phyloP scores from a whole-genome alignment of 495 filamentous ascomycete genomes.

The Annulohypoxylon stygium region DNA sequence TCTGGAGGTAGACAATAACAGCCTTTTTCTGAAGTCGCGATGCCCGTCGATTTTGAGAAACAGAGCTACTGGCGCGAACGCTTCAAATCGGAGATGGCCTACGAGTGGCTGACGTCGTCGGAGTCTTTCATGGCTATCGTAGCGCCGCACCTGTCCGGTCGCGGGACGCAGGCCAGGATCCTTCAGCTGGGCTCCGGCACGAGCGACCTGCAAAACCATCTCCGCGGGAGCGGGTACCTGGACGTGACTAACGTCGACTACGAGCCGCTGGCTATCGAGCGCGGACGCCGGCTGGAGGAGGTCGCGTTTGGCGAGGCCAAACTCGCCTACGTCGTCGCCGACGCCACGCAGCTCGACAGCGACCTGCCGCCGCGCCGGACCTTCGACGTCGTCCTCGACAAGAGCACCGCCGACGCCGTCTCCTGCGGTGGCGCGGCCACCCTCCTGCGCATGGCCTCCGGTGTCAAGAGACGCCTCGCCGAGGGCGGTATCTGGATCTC shows the following conservation, averaged over 20 bases:
- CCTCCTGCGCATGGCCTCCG: slow-evolving; percentile 48
- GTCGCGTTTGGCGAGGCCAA: slow-evolving; percentile 52
- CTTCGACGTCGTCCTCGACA: slow-evolving; percentile 57
- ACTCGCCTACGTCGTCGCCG: slow-evolving; percentile 54
- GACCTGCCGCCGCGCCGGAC: slow-evolving; percentile 1
- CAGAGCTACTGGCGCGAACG: slow-evolving; percentile 58
- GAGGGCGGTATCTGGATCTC: slow-evolving; percentile 56
- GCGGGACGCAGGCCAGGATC: slow-evolving; percentile 34
- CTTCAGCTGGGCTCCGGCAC: slow-evolving; percentile 59
- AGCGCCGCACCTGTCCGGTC: slow-evolving; percentile 45
- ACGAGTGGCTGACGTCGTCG: slow-evolving; percentile 59
- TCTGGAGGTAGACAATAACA: background rate
- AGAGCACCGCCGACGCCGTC: slow-evolving; percentile 59
- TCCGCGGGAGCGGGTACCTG: slow-evolving; percentile 48
- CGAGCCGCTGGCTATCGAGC: slow-evolving; percentile 56
- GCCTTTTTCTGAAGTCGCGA: background rate
- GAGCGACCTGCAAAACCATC: slow-evolving; percentile 57
- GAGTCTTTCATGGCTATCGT: slow-evolving; percentile 51
- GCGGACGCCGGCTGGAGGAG: slow-evolving; percentile 51
- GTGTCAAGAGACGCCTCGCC: slow-evolving; percentile 44
- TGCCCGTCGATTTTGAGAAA: slow-evolving; percentile 54
- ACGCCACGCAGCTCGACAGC: slow-evolving; percentile 50
- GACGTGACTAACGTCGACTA: slow-evolving; percentile 60
- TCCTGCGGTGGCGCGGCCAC: slow-evolving; percentile 52
- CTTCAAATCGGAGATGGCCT: slow-evolving; percentile 53